Conservation (phyloP, 805 yeast species). For the Teunomyces stri region DNA sequence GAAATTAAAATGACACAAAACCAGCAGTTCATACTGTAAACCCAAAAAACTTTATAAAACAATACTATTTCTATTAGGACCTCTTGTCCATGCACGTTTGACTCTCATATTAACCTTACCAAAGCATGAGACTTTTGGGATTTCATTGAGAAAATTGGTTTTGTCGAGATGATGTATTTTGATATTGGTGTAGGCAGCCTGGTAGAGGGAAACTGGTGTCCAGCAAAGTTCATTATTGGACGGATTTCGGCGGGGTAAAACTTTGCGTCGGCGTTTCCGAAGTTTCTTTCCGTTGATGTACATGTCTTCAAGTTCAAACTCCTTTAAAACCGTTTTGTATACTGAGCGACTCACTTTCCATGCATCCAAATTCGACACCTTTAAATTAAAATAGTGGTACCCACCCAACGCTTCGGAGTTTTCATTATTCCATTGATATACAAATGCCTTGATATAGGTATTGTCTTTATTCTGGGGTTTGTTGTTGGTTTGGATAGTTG, state of each 20-base stretch:
- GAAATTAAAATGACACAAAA: not conserved
- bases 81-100: constrained; percentile 38
- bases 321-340: constrained; percentile 11
- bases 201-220: constrained; percentile 32
- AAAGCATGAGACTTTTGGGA: constrained; percentile 34
- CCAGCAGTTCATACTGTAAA: no score
- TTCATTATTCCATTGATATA: constrained; percentile 3
- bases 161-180: constrained; percentile 27
- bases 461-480: not conserved
- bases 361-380: constrained; percentile 7
- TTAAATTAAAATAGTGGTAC: constrained; percentile 1
- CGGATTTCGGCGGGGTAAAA: constrained; percentile 7
- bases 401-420: not conserved
- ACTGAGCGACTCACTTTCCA: constrained; percentile 12
- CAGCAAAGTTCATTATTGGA: constrained; percentile 14
- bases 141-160: constrained; percentile 24
- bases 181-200: constrained; percentile 30
- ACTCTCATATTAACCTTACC: constrained; percentile 41
- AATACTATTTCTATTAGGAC: constrained; percentile 10
- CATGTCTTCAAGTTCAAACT: constrained; percentile 14
- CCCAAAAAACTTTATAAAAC: no score
- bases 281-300: constrained; percentile 4
- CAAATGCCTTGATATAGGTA: not conserved
- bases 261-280: not conserved
- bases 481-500: not conserved